Percentiles rank a stretch among this genome's conserved stretches.
phyloP scores from a whole-genome alignment of 129 eudicot genomes.

The Centella asiatica region DNA sequence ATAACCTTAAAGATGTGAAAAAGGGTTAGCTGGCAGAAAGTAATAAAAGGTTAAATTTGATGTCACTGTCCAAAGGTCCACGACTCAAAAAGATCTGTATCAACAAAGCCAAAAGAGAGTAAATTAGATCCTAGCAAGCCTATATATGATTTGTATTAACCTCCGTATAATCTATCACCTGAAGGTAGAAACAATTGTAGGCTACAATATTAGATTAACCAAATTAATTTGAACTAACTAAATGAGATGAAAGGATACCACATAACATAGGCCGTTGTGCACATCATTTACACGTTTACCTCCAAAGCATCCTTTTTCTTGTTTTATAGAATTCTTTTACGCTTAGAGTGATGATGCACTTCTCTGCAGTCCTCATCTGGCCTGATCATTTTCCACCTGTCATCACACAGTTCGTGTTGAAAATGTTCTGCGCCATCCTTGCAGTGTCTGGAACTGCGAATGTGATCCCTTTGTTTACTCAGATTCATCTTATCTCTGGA shows the following conservation, averaged over 20 bases:
- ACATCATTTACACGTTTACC: constrained; percentile 52
- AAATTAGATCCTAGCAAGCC: constrained; percentile 36
- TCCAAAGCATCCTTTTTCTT: constrained; percentile 28
- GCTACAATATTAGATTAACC: constrained; percentile 27
- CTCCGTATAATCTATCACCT: constrained; percentile 17
- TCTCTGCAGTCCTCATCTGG: constrained; percentile 33
- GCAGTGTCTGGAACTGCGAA: constrained; percentile 21
- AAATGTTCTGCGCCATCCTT: constrained; percentile 15
- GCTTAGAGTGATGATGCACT: constrained; percentile 29
- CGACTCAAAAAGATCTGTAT: constrained; percentile 48
- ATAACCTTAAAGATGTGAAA: constrained; percentile 42
- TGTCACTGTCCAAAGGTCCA: constrained; percentile 40
- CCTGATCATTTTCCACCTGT: constrained; percentile 26
- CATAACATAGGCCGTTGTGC: constrained; percentile 16
- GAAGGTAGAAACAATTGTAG: constrained; percentile 18
- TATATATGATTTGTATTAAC: constrained; percentile 20
- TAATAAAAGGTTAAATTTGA: constrained; percentile 34
- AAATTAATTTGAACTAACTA: constrained; percentile 35
- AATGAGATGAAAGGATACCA: constrained; percentile 28
- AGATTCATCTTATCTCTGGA: constrained; percentile 17
- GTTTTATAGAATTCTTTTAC: constrained; percentile 42
- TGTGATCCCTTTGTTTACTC: constrained; percentile 15
- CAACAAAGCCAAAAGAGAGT: constrained; percentile 44
- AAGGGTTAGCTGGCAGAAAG: constrained; percentile 47
- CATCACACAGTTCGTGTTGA: constrained; percentile 16